Base-by-base conservation (phyloP, 2,329 filamentous ascomycete genomes). In the Fusarium miscanthi region DNA sequence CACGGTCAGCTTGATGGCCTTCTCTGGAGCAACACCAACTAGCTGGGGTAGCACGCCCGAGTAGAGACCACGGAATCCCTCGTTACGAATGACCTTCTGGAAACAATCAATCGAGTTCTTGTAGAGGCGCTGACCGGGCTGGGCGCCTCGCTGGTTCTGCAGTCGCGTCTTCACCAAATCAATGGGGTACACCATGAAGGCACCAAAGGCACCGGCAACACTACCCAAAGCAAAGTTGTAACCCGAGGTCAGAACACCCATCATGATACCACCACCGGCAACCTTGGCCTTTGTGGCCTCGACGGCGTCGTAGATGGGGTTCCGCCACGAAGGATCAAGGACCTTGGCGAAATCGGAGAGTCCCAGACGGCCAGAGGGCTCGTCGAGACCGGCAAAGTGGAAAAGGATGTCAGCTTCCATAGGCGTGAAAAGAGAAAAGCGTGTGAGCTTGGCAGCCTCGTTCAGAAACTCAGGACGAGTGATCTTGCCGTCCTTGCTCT, bases 351-450 rank as follows among this genome's bases (percentile, higher is more conserved):
- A 99, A 83, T 98, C 95, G 68, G 85, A 84, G 48, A 97, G 86
- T 37, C 93, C 90, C 3, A 99, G 89, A 54, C 94, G 89, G 25
- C 95, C 96, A 3, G 94, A 95, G 6, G 94, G 93, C 77, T 96
- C 92, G 80, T 98, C 94, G 60, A 98, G 87, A 70, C 95, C 94
- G 68, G 96, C 96, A 82, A 99, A 99, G 85, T 98, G 96, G 87
- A 99, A 99, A 43, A 99, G 89, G 71, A 99, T 97, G 80, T 99
- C 96, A 43, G 95, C 95, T 83, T 99, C 96, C 94, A 98, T 98
- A 17, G 96, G 96, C 0, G 96, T 98, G 84, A 98, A 98, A 40
- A 97, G 89, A 17, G 95, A 97, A 86, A 98, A 99, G 72, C 96
- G 92, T 30, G 95, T 97, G 78, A 96, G 91, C 73, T 92, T 92